phyloP scores from a whole-genome alignment of 139 green algal genomes.

The Klebsormidium nitens region DNA sequence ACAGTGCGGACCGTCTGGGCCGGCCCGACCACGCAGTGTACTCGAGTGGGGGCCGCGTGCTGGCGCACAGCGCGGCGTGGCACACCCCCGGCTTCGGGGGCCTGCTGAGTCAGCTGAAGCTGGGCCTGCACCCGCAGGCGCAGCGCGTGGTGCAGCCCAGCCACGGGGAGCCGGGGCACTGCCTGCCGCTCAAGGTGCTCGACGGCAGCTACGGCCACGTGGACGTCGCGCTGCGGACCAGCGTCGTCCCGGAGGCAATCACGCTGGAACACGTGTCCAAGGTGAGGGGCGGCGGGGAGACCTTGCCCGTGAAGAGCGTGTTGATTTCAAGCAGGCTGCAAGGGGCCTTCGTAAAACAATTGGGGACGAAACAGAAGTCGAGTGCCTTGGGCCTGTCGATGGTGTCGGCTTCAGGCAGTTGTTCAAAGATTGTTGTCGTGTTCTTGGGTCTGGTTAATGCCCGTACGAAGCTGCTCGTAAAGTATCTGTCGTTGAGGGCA shows the following conservation, averaged over 20 bases:
- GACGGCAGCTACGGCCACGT: conserved; percentile 16
- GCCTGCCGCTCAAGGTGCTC: conserved; percentile 21
- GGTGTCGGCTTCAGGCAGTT: too few relatives aligned
- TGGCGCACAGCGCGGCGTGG: conserved; percentile 6
- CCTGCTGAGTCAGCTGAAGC: neutral
- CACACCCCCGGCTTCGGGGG: neutral
- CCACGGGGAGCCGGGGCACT: conserved; percentile 13
- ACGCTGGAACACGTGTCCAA: conserved; percentile 34
- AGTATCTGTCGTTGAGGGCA: too few relatives aligned
- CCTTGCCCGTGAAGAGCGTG: too few relatives aligned
- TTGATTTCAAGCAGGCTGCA: too few relatives aligned
- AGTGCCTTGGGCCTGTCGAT: too few relatives aligned
- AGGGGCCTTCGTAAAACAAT: too few relatives aligned
- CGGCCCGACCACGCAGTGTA: conserved; percentile 16
- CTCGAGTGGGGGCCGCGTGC: conserved; percentile 5
- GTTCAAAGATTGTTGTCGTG: too few relatives aligned
- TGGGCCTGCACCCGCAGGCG: conserved; percentile 1
- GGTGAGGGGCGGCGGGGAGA: too few relatives aligned
- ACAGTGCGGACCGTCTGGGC: conserved; percentile 8
- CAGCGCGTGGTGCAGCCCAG: conserved; percentile 8
- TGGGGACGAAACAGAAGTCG: too few relatives aligned
- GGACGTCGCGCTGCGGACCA: conserved; percentile 14
- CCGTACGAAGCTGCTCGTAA: too few relatives aligned
- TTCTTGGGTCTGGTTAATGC: too few relatives aligned
- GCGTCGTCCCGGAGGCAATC: conserved; percentile 21